Conservation (phyloP, 257 asterid species). For the Paraleonurus japonicus region DNA sequence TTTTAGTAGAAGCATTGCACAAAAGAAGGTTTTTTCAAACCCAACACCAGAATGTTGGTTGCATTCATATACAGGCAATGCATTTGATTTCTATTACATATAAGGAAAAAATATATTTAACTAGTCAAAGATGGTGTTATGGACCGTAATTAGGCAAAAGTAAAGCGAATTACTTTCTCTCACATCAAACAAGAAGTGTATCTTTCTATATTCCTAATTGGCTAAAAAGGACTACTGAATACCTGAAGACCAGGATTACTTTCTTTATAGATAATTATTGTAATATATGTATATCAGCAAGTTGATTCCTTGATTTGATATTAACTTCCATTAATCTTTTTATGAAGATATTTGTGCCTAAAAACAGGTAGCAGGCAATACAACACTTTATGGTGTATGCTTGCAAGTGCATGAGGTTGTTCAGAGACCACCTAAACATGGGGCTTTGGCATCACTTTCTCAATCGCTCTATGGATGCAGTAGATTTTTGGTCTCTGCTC, state of each 20-base stretch:
- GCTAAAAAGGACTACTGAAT: background rate
- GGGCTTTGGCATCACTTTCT: constrained; percentile 53
- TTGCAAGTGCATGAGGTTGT: constrained; percentile 83
- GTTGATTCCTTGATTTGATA: constrained; percentile 6
- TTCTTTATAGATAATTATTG: background rate
- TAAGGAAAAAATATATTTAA: background rate
- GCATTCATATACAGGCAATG: background rate
- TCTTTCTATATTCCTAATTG: background rate
- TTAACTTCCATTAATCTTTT: background rate
- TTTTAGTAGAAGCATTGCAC: background rate
- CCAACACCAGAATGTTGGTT: constrained; percentile 4
- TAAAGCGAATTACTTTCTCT: background rate
- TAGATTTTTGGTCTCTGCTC: constrained; percentile 83
- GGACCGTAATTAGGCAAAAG: background rate
- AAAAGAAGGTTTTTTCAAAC: background rate
- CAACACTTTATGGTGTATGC: constrained; percentile 95
- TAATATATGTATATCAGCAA: background rate
- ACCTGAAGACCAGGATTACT: background rate
- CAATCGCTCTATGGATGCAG: constrained; percentile 49
- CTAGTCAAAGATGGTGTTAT: background rate
- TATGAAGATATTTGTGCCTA: constrained; percentile 32
- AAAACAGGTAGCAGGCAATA: constrained; percentile 81
- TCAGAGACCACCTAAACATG: constrained; percentile 69
- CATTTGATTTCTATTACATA: background rate
- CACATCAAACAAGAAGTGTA: constrained; percentile 1